These are phyloP conservation scores for Diplodia sapinea DNA, from an alignment of 2,329 filamentous ascomycete species.

Conservation along the genomic window DNA sequence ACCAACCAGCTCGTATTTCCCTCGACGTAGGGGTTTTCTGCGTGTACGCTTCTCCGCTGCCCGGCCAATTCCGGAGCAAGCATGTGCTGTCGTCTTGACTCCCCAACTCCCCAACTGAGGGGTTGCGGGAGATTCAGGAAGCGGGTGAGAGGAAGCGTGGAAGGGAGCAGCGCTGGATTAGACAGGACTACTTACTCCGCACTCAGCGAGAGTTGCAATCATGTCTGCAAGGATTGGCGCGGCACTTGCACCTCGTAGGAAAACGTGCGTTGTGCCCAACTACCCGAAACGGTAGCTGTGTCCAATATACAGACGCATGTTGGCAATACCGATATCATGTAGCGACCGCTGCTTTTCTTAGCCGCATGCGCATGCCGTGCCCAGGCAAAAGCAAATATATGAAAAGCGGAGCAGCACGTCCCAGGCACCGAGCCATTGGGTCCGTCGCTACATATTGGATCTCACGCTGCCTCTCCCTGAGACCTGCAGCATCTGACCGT, in stretches of 20 bases:
- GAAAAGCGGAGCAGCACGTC: slow-evolving; percentile 24
- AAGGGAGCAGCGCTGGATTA: not conserved
- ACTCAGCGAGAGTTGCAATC: not conserved
- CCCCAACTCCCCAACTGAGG: slow-evolving; percentile 5
- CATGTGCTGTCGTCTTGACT: slow-evolving; percentile 1
- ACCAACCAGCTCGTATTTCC: slow-evolving; percentile 14
- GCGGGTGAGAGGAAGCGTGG: slow-evolving; percentile 20
- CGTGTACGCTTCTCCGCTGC: not conserved
- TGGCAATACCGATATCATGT: slow-evolving; percentile 23
- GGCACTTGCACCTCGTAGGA: not conserved
- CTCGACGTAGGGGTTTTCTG: slow-evolving; percentile 6
- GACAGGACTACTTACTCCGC: slow-evolving; percentile 12
- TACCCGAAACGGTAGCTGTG: slow-evolving; percentile 10
- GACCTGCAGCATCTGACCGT: slow-evolving; percentile 12
- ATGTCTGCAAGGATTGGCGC: not conserved
- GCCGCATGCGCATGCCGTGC: slow-evolving; percentile 17
- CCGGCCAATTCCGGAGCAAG: slow-evolving; percentile 17
- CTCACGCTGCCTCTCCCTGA: slow-evolving; percentile 3
- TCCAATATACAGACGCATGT: slow-evolving; percentile 18
- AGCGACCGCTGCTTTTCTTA: slow-evolving; percentile 17
- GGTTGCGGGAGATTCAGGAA: slow-evolving; percentile 26
- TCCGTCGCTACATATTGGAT: slow-evolving; percentile 4
- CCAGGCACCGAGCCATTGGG: slow-evolving; percentile 20
- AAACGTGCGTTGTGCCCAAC: slow-evolving; percentile 2
- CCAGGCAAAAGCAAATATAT: not conserved